Evolutionary conservation across 2,329 filamentous ascomycete species (phyloP).

Genomic region (Catunica adiposa): DNA sequence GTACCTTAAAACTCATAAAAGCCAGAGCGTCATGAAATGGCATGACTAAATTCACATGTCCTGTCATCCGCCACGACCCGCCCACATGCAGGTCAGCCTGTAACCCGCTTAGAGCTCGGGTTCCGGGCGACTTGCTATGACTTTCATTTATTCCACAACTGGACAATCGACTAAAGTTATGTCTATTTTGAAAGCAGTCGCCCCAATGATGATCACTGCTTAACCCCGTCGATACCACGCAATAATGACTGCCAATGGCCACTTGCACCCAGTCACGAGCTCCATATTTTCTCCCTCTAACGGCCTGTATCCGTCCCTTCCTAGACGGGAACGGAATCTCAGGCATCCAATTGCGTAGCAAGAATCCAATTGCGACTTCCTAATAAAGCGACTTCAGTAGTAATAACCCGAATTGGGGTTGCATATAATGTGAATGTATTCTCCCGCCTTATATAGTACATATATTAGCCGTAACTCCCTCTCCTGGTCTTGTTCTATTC

Average conservation of each 20-base stretch:
- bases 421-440: neutral
- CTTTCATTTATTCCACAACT: neutral
- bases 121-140: neutral
- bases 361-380: neutral
- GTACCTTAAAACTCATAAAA: no score
- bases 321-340: neutral
- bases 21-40: neutral
- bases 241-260: neutral
- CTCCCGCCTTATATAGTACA: no score
- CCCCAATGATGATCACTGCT: neutral
- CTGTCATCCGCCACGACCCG: neutral
- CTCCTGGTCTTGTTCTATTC: neutral
- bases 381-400: neutral
- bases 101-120: neutral
- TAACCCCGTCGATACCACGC: neutral
- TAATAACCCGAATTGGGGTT: neutral
- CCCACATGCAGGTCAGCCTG: neutral
- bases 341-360: constrained; percentile 14
- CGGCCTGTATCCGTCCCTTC: neutral
- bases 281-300: neutral
- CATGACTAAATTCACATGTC: neutral
- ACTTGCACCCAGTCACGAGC: neutral
- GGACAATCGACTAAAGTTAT: neutral
- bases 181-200: neutral
- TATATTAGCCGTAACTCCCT: neutral